Evolutionary conservation across 2,329 filamentous ascomycete genomes (phyloP).

Genomic region (Sporothrix schenckii): DNA sequence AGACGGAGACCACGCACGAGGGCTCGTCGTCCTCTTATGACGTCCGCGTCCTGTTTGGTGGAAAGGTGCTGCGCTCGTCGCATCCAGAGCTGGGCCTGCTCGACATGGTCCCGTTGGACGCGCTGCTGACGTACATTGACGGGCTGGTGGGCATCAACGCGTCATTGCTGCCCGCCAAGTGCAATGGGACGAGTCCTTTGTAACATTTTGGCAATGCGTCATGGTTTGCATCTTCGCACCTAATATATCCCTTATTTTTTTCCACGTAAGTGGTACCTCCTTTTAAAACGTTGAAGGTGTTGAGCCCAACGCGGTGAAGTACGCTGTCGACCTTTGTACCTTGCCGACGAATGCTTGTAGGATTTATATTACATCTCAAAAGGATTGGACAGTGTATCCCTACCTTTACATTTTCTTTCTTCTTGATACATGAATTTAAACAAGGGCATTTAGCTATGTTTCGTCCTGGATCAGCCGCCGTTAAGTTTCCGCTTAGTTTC

Average conservation of each 20-base stretch:
- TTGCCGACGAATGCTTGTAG: too few species aligned
- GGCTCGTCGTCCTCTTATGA: conserved; percentile 47
- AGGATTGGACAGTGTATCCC: too few species aligned
- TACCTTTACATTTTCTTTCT: too few species aligned
- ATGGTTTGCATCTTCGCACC: background rate
- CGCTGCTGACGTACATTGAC: conserved; percentile 70
- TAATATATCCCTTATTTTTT: background rate
- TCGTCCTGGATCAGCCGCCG: too few species aligned
- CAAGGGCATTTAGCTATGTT: too few species aligned
- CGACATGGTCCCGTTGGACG: conserved; percentile 70
- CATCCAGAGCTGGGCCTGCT: conserved; percentile 68
- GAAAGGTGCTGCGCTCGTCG: conserved; percentile 66
- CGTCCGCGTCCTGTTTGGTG: conserved; percentile 71
- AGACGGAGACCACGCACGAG: conserved; percentile 30
- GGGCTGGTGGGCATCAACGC: conserved; percentile 63
- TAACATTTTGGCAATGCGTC: background rate
- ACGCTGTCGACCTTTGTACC: too few species aligned
- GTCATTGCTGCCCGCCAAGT: conserved; percentile 40
- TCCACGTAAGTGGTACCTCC: background rate
- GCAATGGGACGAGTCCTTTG: conserved; percentile 34
- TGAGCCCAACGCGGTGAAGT: background rate
- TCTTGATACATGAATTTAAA: too few species aligned
- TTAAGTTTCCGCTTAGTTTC: too few species aligned
- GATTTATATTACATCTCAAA: too few species aligned
- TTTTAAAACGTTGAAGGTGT: background rate